Conservation (phyloP, 1,284 basidiomycete species). For the Puccinia triticina region DNA sequence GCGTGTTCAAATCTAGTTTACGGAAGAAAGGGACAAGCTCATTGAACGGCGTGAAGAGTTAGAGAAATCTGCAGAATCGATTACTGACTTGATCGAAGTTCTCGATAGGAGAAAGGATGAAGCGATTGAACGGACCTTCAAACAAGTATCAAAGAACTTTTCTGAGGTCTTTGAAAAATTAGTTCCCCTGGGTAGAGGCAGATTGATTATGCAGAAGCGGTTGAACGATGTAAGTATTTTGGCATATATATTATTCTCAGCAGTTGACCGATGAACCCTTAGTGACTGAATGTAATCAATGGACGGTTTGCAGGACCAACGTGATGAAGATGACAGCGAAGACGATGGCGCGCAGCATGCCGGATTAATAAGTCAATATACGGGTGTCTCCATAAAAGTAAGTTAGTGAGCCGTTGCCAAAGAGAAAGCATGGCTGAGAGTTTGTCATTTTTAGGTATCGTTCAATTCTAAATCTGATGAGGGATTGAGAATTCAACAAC, state of each 20-base stretch:
- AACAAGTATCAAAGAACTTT: slow-evolving; percentile 95
- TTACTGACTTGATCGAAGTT: slow-evolving; percentile 90
- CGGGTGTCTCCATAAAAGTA: slow-evolving; percentile 87
- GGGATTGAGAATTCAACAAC: slow-evolving; percentile 89
- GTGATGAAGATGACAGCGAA: slow-evolving; percentile 33
- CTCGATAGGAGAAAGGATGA: slow-evolving; percentile 97
- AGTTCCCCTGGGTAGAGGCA: slow-evolving; percentile 89
- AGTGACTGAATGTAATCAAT: slow-evolving; percentile 1
- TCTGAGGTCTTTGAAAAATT: slow-evolving; percentile 95
- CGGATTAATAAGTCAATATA: slow-evolving; percentile 82
- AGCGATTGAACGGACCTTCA: slow-evolving; percentile 96
- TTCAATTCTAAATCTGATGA: slow-evolving; percentile 98
- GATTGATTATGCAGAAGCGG: slow-evolving; percentile 85
- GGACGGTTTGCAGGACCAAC: slow-evolving; percentile 30
- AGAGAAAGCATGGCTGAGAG: background rate
- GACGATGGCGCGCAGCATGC: slow-evolving; percentile 44
- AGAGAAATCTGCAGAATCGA: slow-evolving; percentile 82
- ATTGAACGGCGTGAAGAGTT: slow-evolving; percentile 83
- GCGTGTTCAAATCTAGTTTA: slow-evolving; percentile 65
- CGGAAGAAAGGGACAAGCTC: slow-evolving; percentile 92
- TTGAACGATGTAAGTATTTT: slow-evolving; percentile 68
- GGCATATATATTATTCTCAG: slow-evolving; percentile 2
- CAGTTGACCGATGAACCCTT: background rate
- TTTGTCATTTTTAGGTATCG: slow-evolving; percentile 68
- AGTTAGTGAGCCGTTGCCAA: background rate